Evolutionary conservation across 176 grass and related monocot genomes (phyloP), one percentile per base, ranked within the genome.

Genomic region (Calamus simplicifolius): DNA sequence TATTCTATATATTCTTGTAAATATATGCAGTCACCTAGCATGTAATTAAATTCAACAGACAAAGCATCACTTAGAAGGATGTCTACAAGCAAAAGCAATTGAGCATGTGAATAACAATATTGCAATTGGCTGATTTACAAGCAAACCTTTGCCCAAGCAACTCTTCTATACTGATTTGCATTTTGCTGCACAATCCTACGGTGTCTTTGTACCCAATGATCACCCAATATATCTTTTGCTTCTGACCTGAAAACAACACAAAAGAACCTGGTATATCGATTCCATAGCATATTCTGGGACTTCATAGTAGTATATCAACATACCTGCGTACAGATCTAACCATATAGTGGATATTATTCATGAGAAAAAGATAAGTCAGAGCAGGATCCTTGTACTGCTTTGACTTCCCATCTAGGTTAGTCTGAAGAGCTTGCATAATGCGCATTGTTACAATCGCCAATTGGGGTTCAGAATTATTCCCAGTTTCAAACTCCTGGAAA

Each of bases 341-440:
- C 68, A 92, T 89, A 71, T 88, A 81, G 49, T 89, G 88, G 48
- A 98, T 67, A 63, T 89, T 98, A 62, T 98, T 98, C 85, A 88
- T 88, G 72, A 98, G 79, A 81, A 98, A 98, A 61, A 98, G 63
- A 51, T 71, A 80, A 54, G 67, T 70, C 78, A 92, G 79, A 58
- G 84, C 75, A 75, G 81, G 72, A 69, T 98, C 88, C 70, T 83
- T 89, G 27, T 98, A 98, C 65, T 76, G 81, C 25, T 89, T 92
- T 50, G 76, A 92, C 83, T 92, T 98, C 25, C 51, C 59, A 62
- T 92, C 71, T 74, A 98, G 66, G 52, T 88, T 98, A 77, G 73
- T 89, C 75, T 85, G 76, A 76, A 98, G 81, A 38, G 84, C 73
- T 79, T 98, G 88, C 79, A 92, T 83, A 60, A 98, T 83, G 31